Evolutionary conservation across 768 basidiomycete species (phyloP).

Genomic region (Lentinula aciculospora): DNA sequence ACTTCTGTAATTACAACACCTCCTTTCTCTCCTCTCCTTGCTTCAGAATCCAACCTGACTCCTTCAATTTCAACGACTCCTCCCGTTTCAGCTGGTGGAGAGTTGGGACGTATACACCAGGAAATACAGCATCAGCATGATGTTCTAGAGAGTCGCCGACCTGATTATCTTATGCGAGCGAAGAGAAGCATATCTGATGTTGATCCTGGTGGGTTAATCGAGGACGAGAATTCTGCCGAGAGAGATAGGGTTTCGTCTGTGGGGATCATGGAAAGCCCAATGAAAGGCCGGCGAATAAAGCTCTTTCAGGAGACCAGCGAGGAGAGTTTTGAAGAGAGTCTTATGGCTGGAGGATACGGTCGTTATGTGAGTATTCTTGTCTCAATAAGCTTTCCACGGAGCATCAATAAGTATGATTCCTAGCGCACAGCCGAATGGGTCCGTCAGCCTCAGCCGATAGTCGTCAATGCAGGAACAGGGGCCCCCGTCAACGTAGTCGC

Average conservation of each 20-base stretch:
- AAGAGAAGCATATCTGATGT: conserved; percentile 42
- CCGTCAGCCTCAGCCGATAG: conserved; percentile 47
- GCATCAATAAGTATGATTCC: conserved; percentile 12
- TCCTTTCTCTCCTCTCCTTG: conserved; percentile 19
- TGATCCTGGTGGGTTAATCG: conserved; percentile 28
- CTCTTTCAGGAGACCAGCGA: conserved; percentile 80
- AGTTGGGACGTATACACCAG: conserved; percentile 56
- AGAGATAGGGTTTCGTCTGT: conserved; percentile 25
- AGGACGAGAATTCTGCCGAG: conserved; percentile 27
- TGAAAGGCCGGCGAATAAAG: conserved; percentile 66
- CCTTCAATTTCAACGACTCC: conserved; percentile 11
- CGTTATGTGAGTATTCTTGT: conserved; percentile 50
- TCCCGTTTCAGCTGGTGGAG: conserved; percentile 35
- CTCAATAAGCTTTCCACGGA: not conserved
- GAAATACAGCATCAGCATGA: conserved; percentile 44
- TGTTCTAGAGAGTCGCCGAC: conserved; percentile 58
- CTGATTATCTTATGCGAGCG: conserved; percentile 64
- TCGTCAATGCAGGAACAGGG: conserved; percentile 28
- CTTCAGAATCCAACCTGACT: conserved; percentile 5
- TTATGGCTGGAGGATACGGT: conserved; percentile 80
- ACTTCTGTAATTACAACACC: conserved; percentile 16
- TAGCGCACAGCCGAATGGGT: conserved; percentile 61
- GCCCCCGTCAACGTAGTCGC: conserved; percentile 39
- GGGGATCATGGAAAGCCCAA: conserved; percentile 65
- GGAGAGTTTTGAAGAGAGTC: conserved; percentile 79